phyloP scores from a whole-genome alignment of 768 basidiomycete genomes.

The Wakefieldia striispora region DNA sequence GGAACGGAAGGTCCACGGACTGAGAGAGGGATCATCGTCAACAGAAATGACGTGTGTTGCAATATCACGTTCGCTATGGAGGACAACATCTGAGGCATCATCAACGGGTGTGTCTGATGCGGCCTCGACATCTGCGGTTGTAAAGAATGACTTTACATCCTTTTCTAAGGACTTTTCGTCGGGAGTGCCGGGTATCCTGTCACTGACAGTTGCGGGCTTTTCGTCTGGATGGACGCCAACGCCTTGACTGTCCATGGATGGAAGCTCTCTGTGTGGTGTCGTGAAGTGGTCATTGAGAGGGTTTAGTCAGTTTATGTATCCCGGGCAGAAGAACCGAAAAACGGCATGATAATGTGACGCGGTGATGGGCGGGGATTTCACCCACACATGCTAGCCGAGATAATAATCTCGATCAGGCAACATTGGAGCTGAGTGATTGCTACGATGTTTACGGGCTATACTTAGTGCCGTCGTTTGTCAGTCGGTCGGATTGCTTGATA shows the following conservation, averaged over 20 bases:
- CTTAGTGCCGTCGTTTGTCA: no score
- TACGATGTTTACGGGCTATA: no score
- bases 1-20: slow-evolving; percentile 40
- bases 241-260: neutral
- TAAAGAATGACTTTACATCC: slow-evolving; percentile 13
- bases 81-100: slow-evolving; percentile 17
- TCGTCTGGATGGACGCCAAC: neutral
- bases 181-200: neutral
- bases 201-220: neutral
- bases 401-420: no score
- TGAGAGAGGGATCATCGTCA: slow-evolving; percentile 21
- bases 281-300: no score
- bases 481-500: no score
- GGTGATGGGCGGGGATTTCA: no score
- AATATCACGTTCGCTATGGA: slow-evolving; percentile 45
- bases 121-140: slow-evolving; percentile 34
- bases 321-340: no score
- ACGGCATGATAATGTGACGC: no score
- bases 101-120: slow-evolving; percentile 1
- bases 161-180: slow-evolving; percentile 7
- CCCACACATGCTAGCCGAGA: no score
- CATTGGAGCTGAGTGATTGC: no score
- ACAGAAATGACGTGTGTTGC: slow-evolving; percentile 39
- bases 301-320: no score
- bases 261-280: slow-evolving; percentile 12